These are phyloP conservation scores for Hygrocybe coccinea DNA, from an alignment of 768 basidiomycete species.

Conservation along the genomic window DNA sequence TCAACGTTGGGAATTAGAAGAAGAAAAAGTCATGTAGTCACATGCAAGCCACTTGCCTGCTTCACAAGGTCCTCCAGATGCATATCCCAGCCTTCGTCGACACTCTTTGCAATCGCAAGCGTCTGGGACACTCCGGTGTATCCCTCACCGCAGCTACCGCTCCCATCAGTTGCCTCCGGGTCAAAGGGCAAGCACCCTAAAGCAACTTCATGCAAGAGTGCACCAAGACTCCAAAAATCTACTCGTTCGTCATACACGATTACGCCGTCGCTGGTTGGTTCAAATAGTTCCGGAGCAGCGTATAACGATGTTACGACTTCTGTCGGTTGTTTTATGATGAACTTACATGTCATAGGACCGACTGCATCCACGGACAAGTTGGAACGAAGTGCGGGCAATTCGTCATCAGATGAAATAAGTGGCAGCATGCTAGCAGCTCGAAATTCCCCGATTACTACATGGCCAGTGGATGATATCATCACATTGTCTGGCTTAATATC, in stretches of 20 bases:
- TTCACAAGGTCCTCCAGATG: conserved; percentile 21
- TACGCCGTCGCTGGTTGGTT: conserved; percentile 20
- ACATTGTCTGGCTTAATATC: conserved; percentile 68
- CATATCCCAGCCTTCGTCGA: conserved; percentile 20
- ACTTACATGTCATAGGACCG: not conserved
- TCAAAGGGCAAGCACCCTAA: conserved; percentile 25
- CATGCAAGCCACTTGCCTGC: conserved; percentile 1
- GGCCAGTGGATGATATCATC: conserved; percentile 45
- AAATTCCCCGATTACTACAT: conserved; percentile 58
- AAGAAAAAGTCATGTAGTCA: not conserved
- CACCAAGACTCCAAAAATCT: conserved; percentile 38
- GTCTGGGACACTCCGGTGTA: not conserved
- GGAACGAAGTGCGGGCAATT: not conserved
- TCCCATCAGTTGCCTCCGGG: not conserved
- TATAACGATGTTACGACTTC: conserved; percentile 29
- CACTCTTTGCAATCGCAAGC: conserved; percentile 8
- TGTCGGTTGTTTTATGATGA: conserved; percentile 21
- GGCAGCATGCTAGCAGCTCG: conserved; percentile 44
- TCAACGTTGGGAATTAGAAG: not conserved
- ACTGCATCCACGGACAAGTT: not conserved
- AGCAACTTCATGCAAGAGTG: conserved; percentile 29
- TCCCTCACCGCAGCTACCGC: not conserved
- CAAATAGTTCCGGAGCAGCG: conserved; percentile 33
- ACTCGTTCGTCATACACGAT: conserved; percentile 30
- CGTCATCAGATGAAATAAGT: not conserved